Base-by-base conservation (phyloP, 805 yeast genomes). In the Metschnikowia similis region DNA sequence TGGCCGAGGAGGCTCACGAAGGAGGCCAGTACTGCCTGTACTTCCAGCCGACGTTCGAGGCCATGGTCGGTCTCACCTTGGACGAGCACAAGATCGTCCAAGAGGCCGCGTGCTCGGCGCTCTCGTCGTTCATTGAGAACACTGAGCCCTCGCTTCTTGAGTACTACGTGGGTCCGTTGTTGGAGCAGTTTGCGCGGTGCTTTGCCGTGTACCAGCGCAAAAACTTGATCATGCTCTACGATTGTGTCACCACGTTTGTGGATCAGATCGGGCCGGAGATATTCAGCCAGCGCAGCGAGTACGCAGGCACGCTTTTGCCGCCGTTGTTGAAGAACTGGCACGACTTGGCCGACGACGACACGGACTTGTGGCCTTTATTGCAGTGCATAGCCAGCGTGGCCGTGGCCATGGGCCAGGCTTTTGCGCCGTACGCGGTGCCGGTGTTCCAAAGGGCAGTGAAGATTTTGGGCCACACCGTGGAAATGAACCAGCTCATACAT, bases 301-400 rank as follows among this genome's bases (percentile, higher is more conserved):
- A 80, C 49, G 75, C 89, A 54, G 75, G 81, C 48, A 62, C 78
- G 1, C 69, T 94, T 16, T 70, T 94, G 56, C 96, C 96, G 5
- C 95, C 96, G 27, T 73, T 94, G 50, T 79, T 92, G 45, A 75
- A 70, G 11, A 87, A 88, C 67, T 94, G 99, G 99, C 82, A 84
- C 49, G 58, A 66, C 36, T 67, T 90, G 45, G 70, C 73, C 13
- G 97, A 94, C 63, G 82, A 83, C 48, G 97, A 92, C 65, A 80
- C 81, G 48, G 96, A 84, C 58, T 68, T 92, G 56, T 89, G 97
- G 92, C 95, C 97, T 6, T 74, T 94, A 55, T 71, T 94, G 52
- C 98, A 92, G 66, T 91, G 98, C 68, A 79, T 94, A 80, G 88
- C 97, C 4, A 82, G 90, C 16, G 87, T 94, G 32, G 96, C 97